Evolutionary conservation across 208 protist species (phyloP), one percentile per base, ranked within the genome.

Genomic region (Plasmodiophora brassicae): DNA sequence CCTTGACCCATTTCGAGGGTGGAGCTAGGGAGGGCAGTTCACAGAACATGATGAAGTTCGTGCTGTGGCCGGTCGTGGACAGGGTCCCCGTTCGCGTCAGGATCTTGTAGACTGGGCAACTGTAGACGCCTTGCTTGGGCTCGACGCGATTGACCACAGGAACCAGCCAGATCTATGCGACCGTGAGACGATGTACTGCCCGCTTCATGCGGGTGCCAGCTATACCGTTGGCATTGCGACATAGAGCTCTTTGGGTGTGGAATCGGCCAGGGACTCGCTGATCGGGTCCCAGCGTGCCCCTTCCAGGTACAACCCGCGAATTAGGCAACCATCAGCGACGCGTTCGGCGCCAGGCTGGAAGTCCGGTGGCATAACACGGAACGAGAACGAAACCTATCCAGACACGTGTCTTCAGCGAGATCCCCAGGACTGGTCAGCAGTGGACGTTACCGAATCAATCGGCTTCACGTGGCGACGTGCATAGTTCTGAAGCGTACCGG

Each of bases 251-350:
- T 94, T 93, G n/a, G 92, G 92, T n/a, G 46, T 38, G 45, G 91
- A 88, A 32, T 89, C 85, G 43, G 46, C 25, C 0, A 95, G 50
- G 1, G 83, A 38, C 0, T 54, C 39, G n/a, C 60, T 85, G 0
- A 92, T 84, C 0, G 57, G 14, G 84, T 94, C 91, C 93, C 92
- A 95, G 32, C 60, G 22, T n/a, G 93, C 93, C 0, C 93, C 93
- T 88, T 99, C 97, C 0, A 97, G 93, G 91, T 95, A 98, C 25
- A 99, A 93, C 84, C 98, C 98, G 90, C 96, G 93, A 14, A 99
- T 95, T 90, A 96, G 98, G 89, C 95, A 97, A 36, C 97, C 97
- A 65, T 96, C 94, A 10, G 84, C 50, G 28, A 96, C 95, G 0
- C 88, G 89, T 46, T 57, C 88, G 45, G 95, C 88, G 0, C 94